Base-by-base conservation (phyloP, 2,329 filamentous ascomycete genomes). In the Stemphylium beticola region DNA sequence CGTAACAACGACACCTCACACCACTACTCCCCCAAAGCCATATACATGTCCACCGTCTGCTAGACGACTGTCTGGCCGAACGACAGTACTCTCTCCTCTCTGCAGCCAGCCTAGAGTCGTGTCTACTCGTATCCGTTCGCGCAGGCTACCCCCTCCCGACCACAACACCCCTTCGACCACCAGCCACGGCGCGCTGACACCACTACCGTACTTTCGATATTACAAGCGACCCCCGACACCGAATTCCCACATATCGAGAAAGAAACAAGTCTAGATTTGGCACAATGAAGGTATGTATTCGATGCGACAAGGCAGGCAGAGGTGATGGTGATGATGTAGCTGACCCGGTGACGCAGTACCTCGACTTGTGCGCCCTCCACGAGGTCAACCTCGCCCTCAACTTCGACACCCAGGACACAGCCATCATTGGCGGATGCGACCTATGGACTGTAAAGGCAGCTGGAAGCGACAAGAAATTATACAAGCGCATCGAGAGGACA, bases 361-460 rank as follows among this genome's bases (percentile, higher is more conserved):
- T 99, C 69, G 92, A 93, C 57, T 85, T 96, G 60, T 88, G 87
- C 76, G 90, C 96, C 65, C 93, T 98, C 73, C 93, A 98, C 76
- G 87, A 90, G 76, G 90, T 98, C 64, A 93, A 92, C 57, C 89
- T 89, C 78, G 91, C 93, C 60, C 87, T 99, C 73, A 98, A 96
- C 74, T 98, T 98, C 81, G 91, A 95, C 69, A 97, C 93, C 1
- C 87, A 90, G 46, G 93, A 98, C 74, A 93, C 92, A 73, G 91
- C 93, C 65, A 90, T 99, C 57, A 89, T 92, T 24, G 95, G 95
- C 67, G 91, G 91, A 62, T 98, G 93, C 82, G 95, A 99, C 76
- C 84, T 98, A 15, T 99, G 97, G 81, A 98, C 93, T 9, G 97
- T 93, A 22, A 99, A 99, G 78, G 93, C 95, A 26, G 92, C 93